Conservation (phyloP, 2,329 filamentous ascomycete genomes). For the Mycocentrospora acerina region DNA sequence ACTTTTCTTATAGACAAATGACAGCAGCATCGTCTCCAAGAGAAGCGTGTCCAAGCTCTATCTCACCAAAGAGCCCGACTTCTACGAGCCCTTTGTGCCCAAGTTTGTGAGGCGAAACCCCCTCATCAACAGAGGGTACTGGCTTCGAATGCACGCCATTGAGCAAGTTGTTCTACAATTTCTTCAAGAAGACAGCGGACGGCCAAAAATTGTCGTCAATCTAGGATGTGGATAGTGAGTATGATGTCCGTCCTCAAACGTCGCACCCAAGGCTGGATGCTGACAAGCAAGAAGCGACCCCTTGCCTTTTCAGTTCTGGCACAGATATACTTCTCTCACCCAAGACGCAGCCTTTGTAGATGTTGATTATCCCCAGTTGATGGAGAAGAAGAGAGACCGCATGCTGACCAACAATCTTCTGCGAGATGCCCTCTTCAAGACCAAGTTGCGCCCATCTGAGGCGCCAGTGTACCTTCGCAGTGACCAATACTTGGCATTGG, state of each 20-base stretch:
- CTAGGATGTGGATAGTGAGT: constrained; percentile 87
- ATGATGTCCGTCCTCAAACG: constrained; percentile 20
- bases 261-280: constrained; percentile 7
- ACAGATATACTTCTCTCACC: constrained; percentile 63
- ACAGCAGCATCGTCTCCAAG: constrained; percentile 89
- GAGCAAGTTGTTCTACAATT: constrained; percentile 75
- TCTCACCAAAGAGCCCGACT: constrained; percentile 73
- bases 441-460: constrained; percentile 29
- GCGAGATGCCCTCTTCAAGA: constrained; percentile 37
- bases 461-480: constrained; percentile 48
- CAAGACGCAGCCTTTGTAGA: constrained; percentile 71
- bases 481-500: constrained; percentile 73
- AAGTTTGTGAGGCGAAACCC: constrained; percentile 83
- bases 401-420: constrained; percentile 59
- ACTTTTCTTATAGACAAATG: constrained; percentile 66
- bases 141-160: constrained; percentile 80
- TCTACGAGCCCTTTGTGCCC: constrained; percentile 83
- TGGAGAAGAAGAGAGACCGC: constrained; percentile 69
- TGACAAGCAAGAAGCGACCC: constrained; percentile 66
- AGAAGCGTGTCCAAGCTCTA: constrained; percentile 90
- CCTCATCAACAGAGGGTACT: constrained; percentile 87
- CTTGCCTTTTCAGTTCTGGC: constrained; percentile 79
- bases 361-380: constrained; percentile 80
- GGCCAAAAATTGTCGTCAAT: constrained; percentile 74
- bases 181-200: constrained; percentile 58